Evolutionary conservation across 2,329 filamentous ascomycete species (phyloP), one percentile per base, ranked within the genome.

Genomic region (Anisogramma anomala): DNA sequence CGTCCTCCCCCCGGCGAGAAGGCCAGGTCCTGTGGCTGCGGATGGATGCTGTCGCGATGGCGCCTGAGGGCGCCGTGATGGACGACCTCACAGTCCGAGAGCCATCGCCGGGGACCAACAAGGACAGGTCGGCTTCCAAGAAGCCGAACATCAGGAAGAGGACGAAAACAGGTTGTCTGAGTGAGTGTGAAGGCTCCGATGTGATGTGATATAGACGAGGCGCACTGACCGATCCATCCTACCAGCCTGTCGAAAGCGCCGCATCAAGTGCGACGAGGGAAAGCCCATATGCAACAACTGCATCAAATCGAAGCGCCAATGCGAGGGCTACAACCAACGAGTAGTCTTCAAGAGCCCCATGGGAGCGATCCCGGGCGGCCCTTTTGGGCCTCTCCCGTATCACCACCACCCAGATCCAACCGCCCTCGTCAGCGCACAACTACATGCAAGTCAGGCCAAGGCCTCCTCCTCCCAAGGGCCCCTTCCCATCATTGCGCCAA

Each of bases 251-350:
- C 82, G 91, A 49, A 89, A 84, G 63, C 81, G 91, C 39, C 83
- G 91, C 48, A 96, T 98, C 62, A 98, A 96, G 63, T 98, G 91
- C 60, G 91, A 91, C 48, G 91, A 96, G 59, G 84, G 86, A 53
- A 75, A 82, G 36, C 85, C 85, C 19, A 82, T 73, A 20, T 91
- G 85, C 62, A 78, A 72, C 54, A 93, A 93, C 55, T 93, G 85
- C 62, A 77, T 83, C 64, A 91, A 89, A 56, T 89, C 84, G 14
- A 89, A 88, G 60, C 74, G 85, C 11, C 69, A 78, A 50, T 93
- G 85, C 58, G 84, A 91, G 59, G 85, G 85, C 39, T 91, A 91
- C 58, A 86, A 78, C 51, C 82, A 85, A 58, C 75, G 82, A 34
- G 78, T 91, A 40, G 69, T 86, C 45, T 91, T 89, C 69, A 89